These are phyloP conservation scores for Hyaloscypha finlandica DNA, from an alignment of 495 filamentous ascomycete species.

Conservation along the genomic window DNA sequence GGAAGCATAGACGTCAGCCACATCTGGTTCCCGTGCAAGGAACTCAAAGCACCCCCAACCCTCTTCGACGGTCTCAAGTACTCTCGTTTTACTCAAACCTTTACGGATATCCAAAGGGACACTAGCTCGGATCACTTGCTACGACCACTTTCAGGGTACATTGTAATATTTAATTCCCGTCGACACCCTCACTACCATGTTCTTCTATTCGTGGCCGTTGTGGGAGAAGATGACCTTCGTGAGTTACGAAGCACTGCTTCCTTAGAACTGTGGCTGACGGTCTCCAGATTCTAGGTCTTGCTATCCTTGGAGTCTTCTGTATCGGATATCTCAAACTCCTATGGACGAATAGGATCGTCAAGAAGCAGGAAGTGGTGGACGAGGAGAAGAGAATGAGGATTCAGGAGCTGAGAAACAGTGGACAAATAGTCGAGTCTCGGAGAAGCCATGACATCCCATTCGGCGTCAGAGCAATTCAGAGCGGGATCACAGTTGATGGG, in stretches of 20 bases:
- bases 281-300: conserved; percentile 45
- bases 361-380: conserved; percentile 65
- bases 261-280: conserved; percentile 4
- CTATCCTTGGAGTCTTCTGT: conserved; percentile 52
- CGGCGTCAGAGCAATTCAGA: conserved; percentile 85
- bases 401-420: conserved; percentile 53
- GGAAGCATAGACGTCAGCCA: not conserved
- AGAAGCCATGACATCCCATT: conserved; percentile 68
- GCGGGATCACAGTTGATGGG: conserved; percentile 81
- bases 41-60: not conserved
- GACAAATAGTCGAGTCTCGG: conserved; percentile 43
- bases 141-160: not conserved
- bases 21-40: not conserved
- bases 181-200: conserved; percentile 37
- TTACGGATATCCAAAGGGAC: not conserved
- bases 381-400: conserved; percentile 59
- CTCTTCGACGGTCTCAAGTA: not conserved
- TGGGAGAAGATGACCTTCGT: conserved; percentile 95
- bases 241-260: conserved; percentile 40
- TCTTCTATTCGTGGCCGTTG: conserved; percentile 77
- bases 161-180: not conserved
- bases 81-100: not conserved
- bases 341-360: conserved; percentile 64
- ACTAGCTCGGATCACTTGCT: not conserved
- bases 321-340: conserved; percentile 57